Evolutionary conservation across 2,329 filamentous ascomycete species (phyloP).

Genomic region (Tolypocladium ovalisporum): DNA sequence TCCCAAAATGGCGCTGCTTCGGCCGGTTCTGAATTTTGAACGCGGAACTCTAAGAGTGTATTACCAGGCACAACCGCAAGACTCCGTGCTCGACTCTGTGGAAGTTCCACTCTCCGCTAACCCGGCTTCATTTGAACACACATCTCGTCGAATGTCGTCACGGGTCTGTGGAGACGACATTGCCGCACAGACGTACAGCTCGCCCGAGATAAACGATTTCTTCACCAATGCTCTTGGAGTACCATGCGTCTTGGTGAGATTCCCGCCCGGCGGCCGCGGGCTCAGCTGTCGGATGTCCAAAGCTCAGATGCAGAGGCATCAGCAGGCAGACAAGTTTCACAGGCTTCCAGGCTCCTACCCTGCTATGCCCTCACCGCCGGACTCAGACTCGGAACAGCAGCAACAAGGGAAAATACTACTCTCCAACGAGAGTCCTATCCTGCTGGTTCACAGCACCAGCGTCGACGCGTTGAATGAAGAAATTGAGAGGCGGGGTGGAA

Average conservation of each 20-base stretch:
- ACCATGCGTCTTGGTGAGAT: constrained; percentile 74
- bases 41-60: constrained; percentile 53
- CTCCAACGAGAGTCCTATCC: constrained; percentile 88
- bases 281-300: constrained; percentile 59
- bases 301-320: constrained; percentile 52
- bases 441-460: constrained; percentile 72
- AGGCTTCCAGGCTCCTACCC: constrained; percentile 44
- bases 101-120: constrained; percentile 57
- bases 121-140: constrained; percentile 40
- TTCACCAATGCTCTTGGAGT: constrained; percentile 68
- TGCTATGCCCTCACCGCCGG: constrained; percentile 40
- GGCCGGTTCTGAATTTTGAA: constrained; percentile 62
- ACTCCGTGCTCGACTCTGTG: constrained; percentile 18
- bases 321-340: constrained; percentile 17
- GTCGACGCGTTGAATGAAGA: constrained; percentile 65
- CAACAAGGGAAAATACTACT: constrained; percentile 53
- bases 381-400: constrained; percentile 40
- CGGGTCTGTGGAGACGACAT: constrained; percentile 79
- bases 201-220: constrained; percentile 56
- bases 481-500: constrained; percentile 54
- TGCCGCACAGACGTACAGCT: constrained; percentile 58
- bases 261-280: constrained; percentile 56
- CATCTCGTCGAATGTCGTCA: constrained; percentile 36
- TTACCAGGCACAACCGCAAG: constrained; percentile 25
- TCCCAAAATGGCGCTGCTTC: constrained; percentile 76